phyloP scores from a whole-genome alignment of 352 stramenopile species.

The Phytophthora sojae region DNA sequence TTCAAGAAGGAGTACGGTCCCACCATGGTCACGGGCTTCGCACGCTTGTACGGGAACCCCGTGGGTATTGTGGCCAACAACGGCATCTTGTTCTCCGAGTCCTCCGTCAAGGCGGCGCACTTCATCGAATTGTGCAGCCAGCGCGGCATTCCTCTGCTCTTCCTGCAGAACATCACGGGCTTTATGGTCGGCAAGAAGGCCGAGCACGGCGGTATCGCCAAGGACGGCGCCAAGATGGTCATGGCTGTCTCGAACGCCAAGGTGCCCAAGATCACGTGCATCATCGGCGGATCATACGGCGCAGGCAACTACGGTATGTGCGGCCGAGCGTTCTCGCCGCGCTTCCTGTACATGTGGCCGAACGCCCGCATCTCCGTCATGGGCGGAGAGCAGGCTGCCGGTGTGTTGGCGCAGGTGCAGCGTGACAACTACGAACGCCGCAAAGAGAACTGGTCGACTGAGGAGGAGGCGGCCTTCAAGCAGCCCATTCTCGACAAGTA shows the following conservation, averaged over 20 bases:
- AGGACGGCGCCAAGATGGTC: constrained; percentile 97
- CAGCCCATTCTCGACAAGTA: constrained; percentile 97
- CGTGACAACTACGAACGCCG: constrained; percentile 87
- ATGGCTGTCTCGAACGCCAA: constrained; percentile 94
- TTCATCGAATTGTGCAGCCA: constrained; percentile 99
- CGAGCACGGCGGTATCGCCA: constrained; percentile 97
- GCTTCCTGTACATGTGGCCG: constrained; percentile 99
- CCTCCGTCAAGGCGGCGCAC: constrained; percentile 94
- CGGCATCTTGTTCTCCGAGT: constrained; percentile 96
- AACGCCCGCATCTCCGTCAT: constrained; percentile 98
- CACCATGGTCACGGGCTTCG: constrained; percentile 98
- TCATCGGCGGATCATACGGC: constrained; percentile 97
- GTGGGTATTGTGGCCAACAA: constrained; percentile 99
- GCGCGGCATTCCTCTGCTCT: constrained; percentile 95
- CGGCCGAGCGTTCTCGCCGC: constrained; percentile 95
- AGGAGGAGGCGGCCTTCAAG: constrained; percentile 95
- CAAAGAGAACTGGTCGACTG: constrained; percentile 67
- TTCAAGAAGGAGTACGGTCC: constrained; percentile 98
- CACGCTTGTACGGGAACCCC: constrained; percentile 94
- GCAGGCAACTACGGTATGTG: constrained; percentile 99
- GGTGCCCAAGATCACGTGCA: constrained; percentile 98
- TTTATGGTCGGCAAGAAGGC: constrained; percentile 98
- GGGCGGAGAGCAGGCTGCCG: constrained; percentile 97
- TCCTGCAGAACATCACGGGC: constrained; percentile 99
- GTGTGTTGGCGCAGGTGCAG: constrained; percentile 96